Percentiles rank a stretch among this genome's conserved stretches.
Conservation (phyloP, 1,284 basidiomycete genomes). For the Coriolopsis trogii region DNA sequence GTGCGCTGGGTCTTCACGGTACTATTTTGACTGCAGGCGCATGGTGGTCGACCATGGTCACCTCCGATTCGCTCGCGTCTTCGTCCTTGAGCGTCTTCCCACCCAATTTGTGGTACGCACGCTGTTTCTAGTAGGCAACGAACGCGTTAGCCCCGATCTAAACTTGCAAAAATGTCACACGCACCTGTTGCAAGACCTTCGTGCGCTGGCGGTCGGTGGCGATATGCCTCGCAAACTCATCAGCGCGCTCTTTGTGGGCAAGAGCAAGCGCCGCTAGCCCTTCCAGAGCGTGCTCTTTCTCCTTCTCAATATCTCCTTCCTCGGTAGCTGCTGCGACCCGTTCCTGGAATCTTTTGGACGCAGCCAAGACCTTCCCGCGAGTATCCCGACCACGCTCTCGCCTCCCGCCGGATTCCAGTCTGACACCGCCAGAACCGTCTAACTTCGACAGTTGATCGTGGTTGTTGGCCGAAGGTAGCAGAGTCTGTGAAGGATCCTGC, state of each 20-base stretch:
- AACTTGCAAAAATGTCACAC: background rate
- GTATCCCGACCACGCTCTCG: constrained; percentile 18
- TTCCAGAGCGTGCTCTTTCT: constrained; percentile 18
- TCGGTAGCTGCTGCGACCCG: constrained; percentile 4
- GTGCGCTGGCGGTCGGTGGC: constrained; percentile 17
- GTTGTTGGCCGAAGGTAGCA: background rate
- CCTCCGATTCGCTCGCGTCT: constrained; percentile 16
- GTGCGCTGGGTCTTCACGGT: background rate
- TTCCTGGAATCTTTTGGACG: constrained; percentile 11
- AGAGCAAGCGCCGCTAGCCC: constrained; percentile 22
- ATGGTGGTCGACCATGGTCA: constrained; percentile 20
- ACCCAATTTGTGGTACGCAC: constrained; percentile 12
- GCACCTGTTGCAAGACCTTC: constrained; percentile 17
- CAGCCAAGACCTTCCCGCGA: constrained; percentile 18
- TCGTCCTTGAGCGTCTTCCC: constrained; percentile 7
- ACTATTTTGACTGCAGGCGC: background rate
- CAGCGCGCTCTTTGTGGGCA: constrained; percentile 30
- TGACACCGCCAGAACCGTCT: background rate
- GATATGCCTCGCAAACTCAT: constrained; percentile 25
- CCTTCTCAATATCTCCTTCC: constrained; percentile 6
- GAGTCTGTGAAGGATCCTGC: constrained; percentile 5
- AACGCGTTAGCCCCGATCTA: background rate
- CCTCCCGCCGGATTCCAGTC: background rate
- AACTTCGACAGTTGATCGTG: background rate
- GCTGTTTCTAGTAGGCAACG: constrained; percentile 12